Evolutionary conservation across 2,329 filamentous ascomycete genomes (phyloP), one percentile per base, ranked within the genome.

Genomic region (Aspergillus viridinutans): DNA sequence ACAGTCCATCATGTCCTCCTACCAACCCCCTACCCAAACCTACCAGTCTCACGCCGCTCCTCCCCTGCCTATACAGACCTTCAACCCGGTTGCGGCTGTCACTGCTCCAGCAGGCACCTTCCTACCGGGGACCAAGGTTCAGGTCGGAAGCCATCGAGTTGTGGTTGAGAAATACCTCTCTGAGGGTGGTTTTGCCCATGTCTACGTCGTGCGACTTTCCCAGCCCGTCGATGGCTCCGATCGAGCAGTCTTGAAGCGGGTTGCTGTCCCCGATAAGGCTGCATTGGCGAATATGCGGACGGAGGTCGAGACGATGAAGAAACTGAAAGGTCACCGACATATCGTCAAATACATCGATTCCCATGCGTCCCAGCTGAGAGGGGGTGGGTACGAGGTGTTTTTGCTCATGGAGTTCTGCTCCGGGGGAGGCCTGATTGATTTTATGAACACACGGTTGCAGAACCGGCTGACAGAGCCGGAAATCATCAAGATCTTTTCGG

Each of bases 281-380:
- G 86, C 93, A 57, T 81, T 99, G 77, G 90, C 90, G 61, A 92
- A 90, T 75, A 97, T 99, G 94, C 87, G 94, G 74, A 97, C 88
- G 64, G 94, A 99, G 81, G 94, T 99, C 66, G 94, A 99, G 79
- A 99, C 94, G 14, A 99, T 99, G 94, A 99, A 99, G 86, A 92
- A 94, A 76, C 83, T 99, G 67, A 96, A 96, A 81, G 94, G 94
- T 56, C 94, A 97, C 82, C 86, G 87, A 61, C 89, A 94, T 67
- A 97, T 99, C 70, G 94, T 99, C 68, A 97, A 89, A 58, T 99
- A 99, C 77, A 92, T 97, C 73, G 94, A 99, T 79, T 97, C 93
- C 64, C 94, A 99, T 76, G 94, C 94, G 40, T 97, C 92, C 17
- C 92, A 97, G 76, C 80, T 97, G 67, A 88, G 90, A 67, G 91